Evolutionary conservation across 2,329 filamentous ascomycete genomes (phyloP).

Genomic region (Fonsecaea monophora): DNA sequence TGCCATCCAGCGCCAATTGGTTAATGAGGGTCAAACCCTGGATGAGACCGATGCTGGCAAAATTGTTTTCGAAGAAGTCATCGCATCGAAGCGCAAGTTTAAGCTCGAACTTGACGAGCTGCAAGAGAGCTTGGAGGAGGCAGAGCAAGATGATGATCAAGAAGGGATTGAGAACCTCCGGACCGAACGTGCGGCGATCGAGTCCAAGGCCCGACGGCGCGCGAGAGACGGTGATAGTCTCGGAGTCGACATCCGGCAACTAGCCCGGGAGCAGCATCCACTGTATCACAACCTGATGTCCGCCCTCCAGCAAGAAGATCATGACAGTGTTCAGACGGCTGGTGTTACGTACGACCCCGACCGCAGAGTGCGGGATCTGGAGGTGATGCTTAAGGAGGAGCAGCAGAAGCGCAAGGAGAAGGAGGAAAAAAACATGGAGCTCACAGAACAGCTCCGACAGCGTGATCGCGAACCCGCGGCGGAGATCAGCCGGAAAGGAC

Average conservation of each 20-base stretch:
- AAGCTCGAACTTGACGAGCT: neutral
- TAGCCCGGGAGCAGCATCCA: neutral
- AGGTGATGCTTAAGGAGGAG: too few relatives aligned
- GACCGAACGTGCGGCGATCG: neutral
- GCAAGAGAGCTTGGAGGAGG: neutral
- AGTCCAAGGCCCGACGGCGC: neutral
- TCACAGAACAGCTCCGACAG: too few relatives aligned
- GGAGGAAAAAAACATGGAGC: too few relatives aligned
- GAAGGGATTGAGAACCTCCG: neutral
- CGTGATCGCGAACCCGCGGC: too few relatives aligned
- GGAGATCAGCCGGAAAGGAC: too few relatives aligned
- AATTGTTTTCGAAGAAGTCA: slow-evolving; percentile 11
- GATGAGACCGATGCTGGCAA: slow-evolving; percentile 22
- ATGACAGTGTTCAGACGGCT: neutral
- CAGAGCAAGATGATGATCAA: neutral
- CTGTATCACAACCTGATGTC: neutral
- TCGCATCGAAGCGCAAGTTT: neutral
- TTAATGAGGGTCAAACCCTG: slow-evolving; percentile 16
- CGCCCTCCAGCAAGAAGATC: neutral
- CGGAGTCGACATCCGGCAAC: neutral
- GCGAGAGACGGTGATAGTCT: neutral
- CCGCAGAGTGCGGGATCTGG: too few relatives aligned
- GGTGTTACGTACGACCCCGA: neutral
- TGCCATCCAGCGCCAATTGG: slow-evolving; percentile 25
- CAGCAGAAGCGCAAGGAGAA: too few relatives aligned